Conservation (phyloP, 176 grass and related monocot species). For the Bothriochloa decipiens region DNA sequence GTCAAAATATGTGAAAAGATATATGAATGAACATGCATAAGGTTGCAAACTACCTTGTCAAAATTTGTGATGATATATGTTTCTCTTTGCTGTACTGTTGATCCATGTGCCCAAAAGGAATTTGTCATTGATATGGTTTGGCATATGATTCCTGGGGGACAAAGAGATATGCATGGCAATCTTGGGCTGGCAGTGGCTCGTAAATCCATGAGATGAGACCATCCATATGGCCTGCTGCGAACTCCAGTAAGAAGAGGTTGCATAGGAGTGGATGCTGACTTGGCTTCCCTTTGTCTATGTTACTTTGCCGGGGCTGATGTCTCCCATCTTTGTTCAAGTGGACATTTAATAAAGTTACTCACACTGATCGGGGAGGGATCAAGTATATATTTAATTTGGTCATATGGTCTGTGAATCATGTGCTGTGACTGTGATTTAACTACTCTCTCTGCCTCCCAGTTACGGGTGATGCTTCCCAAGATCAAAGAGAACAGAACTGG, state of each 20-base stretch:
- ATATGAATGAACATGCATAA: not conserved
- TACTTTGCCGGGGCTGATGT: constrained; percentile 21
- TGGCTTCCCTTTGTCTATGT: not conserved
- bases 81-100: constrained; percentile 16
- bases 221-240: not conserved
- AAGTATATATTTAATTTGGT: not conserved
- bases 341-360: constrained; percentile 13
- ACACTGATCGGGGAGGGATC: not conserved
- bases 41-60: not conserved
- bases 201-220: not conserved
- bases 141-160: not conserved
- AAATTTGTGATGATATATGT: not conserved
- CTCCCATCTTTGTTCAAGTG: not conserved
- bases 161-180: not conserved
- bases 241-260: too few relatives aligned
- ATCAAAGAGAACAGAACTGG: not conserved
- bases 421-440: not conserved
- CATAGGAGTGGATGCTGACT: not conserved
- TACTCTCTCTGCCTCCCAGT: not conserved
- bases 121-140: not conserved
- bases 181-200: not conserved
- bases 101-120: not conserved
- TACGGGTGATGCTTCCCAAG: not conserved
- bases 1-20: constrained; percentile 14
- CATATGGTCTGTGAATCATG: constrained; percentile 38